A percentile compares a stretch with the other conserved stretches of the same genome.
Conservation (phyloP, 108 stramenopile species). For the Stephanodiscus triporus region DNA sequence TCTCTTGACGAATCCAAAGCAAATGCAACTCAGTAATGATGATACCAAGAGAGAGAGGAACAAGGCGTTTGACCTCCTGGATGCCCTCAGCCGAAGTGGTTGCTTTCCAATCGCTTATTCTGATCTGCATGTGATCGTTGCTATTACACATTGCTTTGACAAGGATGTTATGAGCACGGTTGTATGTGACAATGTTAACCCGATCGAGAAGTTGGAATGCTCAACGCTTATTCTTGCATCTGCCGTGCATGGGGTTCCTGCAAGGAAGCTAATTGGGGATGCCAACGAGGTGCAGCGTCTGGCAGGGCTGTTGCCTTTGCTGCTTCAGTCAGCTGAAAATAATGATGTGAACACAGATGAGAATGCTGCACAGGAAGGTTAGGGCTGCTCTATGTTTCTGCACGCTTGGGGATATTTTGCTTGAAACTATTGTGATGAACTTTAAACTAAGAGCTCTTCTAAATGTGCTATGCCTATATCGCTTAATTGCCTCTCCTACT, state of each 20-base stretch:
- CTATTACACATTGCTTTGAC: constrained; percentile 86
- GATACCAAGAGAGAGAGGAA: constrained; percentile 58
- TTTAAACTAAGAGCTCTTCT: too few relatives aligned
- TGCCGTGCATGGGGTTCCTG: constrained; percentile 60
- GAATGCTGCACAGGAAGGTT: not conserved
- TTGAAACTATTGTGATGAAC: too few relatives aligned
- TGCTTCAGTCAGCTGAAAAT: constrained; percentile 17
- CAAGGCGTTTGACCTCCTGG: constrained; percentile 86
- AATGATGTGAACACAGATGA: not conserved
- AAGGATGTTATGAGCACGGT: constrained; percentile 75
- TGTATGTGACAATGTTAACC: constrained; percentile 83
- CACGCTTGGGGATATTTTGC: too few relatives aligned
- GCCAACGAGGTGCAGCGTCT: constrained; percentile 34
- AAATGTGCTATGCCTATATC: too few relatives aligned
- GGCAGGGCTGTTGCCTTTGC: constrained; percentile 23
- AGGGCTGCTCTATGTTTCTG: not conserved
- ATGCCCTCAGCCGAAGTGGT: constrained; percentile 82
- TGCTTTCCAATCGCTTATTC: constrained; percentile 63
- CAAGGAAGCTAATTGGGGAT: constrained; percentile 47
- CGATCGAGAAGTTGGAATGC: constrained; percentile 82
- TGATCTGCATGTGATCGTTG: constrained; percentile 83
- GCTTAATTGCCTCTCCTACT: too few relatives aligned
- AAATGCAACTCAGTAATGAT: constrained; percentile 26
- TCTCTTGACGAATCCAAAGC: constrained; percentile 40
- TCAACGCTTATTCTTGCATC: constrained; percentile 71